phyloP scores from a whole-genome alignment of 2,329 filamentous ascomycete genomes.

The Aspergillus pseudonomiae region DNA sequence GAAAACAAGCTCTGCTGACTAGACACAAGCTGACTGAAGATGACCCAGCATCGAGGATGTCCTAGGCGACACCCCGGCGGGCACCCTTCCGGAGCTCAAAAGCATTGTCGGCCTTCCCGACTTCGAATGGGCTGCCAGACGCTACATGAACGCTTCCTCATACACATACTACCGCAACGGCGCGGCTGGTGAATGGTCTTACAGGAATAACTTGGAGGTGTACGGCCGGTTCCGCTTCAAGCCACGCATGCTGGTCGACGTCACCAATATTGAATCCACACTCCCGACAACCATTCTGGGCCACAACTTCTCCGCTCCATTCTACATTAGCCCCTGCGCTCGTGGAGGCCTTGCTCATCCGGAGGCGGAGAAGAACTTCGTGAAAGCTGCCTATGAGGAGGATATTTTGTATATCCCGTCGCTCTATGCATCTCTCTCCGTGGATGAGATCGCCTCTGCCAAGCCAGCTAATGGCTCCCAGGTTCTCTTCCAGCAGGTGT shows the following conservation, averaged over 20 bases:
- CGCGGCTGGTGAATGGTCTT: slow-evolving; percentile 17
- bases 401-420: slow-evolving; percentile 14
- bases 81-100: slow-evolving; percentile 9
- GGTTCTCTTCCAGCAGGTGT: slow-evolving; percentile 15
- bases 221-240: slow-evolving; percentile 14
- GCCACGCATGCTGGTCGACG: slow-evolving; percentile 13
- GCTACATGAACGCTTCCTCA: slow-evolving; percentile 13
- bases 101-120: slow-evolving; percentile 12
- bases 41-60: slow-evolving; percentile 7
- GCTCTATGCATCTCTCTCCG: slow-evolving; percentile 8
- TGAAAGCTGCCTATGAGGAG: slow-evolving; percentile 10
- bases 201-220: slow-evolving; percentile 15
- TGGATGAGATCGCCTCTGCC: slow-evolving; percentile 16
- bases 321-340: slow-evolving; percentile 16
- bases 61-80: slow-evolving; percentile 11
- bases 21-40: background rate
- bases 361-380: slow-evolving; percentile 11
- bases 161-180: slow-evolving; percentile 20
- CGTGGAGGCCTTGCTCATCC: slow-evolving; percentile 9
- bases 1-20: no score
- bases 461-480: slow-evolving; percentile 12
- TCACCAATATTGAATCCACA: slow-evolving; percentile 14
- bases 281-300: slow-evolving; percentile 12
- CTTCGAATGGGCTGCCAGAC: slow-evolving; percentile 15
- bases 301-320: slow-evolving; percentile 16